Evolutionary conservation across 106 monocot genomes (phyloP), one percentile per base, ranked within the genome.

Genomic region (Gastrodia elata): DNA sequence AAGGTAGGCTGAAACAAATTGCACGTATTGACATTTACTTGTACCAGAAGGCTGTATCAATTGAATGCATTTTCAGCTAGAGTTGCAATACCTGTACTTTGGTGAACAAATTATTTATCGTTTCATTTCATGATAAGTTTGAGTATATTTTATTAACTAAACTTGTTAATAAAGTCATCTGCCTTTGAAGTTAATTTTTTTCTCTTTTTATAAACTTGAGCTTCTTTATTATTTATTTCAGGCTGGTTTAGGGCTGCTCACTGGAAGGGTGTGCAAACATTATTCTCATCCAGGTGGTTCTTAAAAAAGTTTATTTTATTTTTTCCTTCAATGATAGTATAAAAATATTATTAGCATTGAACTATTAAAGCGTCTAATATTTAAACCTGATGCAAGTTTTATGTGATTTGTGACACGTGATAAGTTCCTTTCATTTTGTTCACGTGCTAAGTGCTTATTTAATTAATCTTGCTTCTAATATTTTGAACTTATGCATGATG

Each of bases 221-320:
- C 26, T 61, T 0, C 18, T 22, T n/a, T n/a, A 61, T 13, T 61
- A 61, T n/a, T 36, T 67, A 20, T 36, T 67, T 37, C 84, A 97
- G 96, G 84, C 83, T 97, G 79, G 83, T 92, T 36, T n/a, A 85
- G 96, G 84, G 88, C 75, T 78, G 96, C 96, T 74, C 88, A 97
- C 77, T 57, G 76, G 55, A 92, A 92, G 75, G 96, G 92, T 61
- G 92, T 61, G 96, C 92, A 76, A 90, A 97, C 57, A 92, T 97
- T 69, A 69, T 97, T 75, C 92, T 97, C 26, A 78, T 92, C 80
- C 96, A 92, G 90, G 96, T 97, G 57, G 13, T 14, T 1, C 13
- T 56, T 57, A 8, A 24, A 22, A 25, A 57, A 57, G 3, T 13
- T 24, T 24, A 24, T 4, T 25, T 25, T 57, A 16, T n/a, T 24